Conservation (phyloP, 164 flowering plant species). For the Vitis riparia region DNA sequence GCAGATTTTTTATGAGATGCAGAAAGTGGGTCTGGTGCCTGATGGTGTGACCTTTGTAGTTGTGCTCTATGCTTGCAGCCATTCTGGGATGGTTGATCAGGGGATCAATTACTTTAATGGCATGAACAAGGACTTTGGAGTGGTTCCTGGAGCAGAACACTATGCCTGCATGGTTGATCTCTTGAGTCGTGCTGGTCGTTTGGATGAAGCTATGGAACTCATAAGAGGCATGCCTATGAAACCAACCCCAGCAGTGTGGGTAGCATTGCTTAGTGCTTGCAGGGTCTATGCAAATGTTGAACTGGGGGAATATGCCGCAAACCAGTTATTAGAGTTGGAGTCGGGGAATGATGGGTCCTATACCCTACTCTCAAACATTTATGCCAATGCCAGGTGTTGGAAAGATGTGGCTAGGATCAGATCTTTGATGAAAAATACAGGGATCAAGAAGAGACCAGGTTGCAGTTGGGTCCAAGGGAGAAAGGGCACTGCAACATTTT, state of each 20-base stretch:
- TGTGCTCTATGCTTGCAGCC: constrained; percentile 85
- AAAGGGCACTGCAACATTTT: constrained; percentile 59
- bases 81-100: constrained; percentile 64
- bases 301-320: constrained; percentile 67
- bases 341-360: constrained; percentile 63
- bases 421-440: constrained; percentile 59
- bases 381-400: constrained; percentile 83
- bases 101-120: constrained; percentile 52
- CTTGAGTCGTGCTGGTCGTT: constrained; percentile 76
- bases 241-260: constrained; percentile 70
- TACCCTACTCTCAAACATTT: constrained; percentile 77
- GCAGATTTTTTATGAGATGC: constrained; percentile 55
- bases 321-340: constrained; percentile 42
- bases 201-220: constrained; percentile 61
- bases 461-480: constrained; percentile 82
- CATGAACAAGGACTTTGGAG: constrained; percentile 59
- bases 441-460: constrained; percentile 82
- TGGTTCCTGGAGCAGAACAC: constrained; percentile 61
- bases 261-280: constrained; percentile 71
- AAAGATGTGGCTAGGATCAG: constrained; percentile 77
- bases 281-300: constrained; percentile 67
- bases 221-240: constrained; percentile 68
- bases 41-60: constrained; percentile 75
- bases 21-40: constrained; percentile 40
- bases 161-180: constrained; percentile 83